Conservation (phyloP, 2,329 filamentous ascomycete genomes). For the Coleophoma eucalyptorum region DNA sequence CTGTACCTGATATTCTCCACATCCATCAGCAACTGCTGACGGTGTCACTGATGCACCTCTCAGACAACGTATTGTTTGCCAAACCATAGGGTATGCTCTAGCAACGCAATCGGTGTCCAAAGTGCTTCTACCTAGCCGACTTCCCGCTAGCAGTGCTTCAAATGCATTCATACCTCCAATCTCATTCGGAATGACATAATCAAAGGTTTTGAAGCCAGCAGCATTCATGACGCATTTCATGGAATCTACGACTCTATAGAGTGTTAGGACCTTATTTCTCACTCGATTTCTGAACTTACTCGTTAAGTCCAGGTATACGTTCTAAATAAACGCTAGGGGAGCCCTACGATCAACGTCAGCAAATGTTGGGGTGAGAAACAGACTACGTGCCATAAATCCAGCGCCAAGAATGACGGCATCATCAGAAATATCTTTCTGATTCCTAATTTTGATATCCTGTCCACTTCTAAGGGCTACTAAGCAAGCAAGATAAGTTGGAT, state of each 20-base stretch:
- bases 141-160: conserved; percentile 21
- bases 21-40: conserved; percentile 20
- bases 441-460: conserved; percentile 17
- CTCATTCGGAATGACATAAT: conserved; percentile 59
- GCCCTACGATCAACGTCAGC: conserved; percentile 12
- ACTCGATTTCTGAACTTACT: conserved; percentile 11
- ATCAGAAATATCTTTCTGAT: conserved; percentile 24
- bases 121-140: conserved; percentile 19
- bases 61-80: conserved; percentile 25
- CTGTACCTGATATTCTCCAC: conserved; percentile 13
- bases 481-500: conserved; percentile 41
- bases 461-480: conserved; percentile 24
- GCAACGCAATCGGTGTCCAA: conserved; percentile 26
- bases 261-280: conserved; percentile 3
- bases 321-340: conserved; percentile 26
- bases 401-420: conserved; percentile 19
- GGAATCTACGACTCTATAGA: conserved; percentile 20
- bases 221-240: conserved; percentile 20
- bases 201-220: conserved; percentile 16
- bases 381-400: conserved; percentile 22
- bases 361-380: neutral
- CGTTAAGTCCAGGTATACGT: conserved; percentile 22
- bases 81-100: conserved; percentile 25
- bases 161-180: conserved; percentile 62
- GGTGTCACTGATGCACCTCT: conserved; percentile 20